Evolutionary conservation across 805 yeast genomes (phyloP).

Genomic region (Metschnikowia continentalis): DNA sequence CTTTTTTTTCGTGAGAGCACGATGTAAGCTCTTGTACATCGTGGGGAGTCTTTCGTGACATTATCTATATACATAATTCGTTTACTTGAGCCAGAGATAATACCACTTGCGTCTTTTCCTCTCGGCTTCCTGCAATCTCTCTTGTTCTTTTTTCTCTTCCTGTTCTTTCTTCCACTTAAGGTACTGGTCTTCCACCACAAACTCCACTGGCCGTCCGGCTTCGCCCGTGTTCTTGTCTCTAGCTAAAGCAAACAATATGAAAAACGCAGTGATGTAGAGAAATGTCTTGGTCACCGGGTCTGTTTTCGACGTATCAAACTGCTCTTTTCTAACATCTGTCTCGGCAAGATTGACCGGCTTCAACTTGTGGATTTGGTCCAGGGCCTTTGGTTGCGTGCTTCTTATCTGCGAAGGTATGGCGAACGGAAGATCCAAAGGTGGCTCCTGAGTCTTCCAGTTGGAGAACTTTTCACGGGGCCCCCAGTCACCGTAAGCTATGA

Average conservation of each 20-base stretch:
- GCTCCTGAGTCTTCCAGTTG: constrained; percentile 37
- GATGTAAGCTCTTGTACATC: not conserved
- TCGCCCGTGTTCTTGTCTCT: constrained; percentile 53
- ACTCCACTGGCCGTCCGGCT: constrained; percentile 38
- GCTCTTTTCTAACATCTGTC: constrained; percentile 41
- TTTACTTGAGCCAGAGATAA: constrained; percentile 44
- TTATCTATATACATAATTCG: constrained; percentile 4
- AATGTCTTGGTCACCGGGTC: constrained; percentile 57
- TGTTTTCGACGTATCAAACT: constrained; percentile 46
- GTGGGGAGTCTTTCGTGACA: not conserved
- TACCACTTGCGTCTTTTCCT: constrained; percentile 42
- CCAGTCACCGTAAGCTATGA: constrained; percentile 64
- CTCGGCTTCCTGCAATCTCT: constrained; percentile 13
- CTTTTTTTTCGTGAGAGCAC: not conserved
- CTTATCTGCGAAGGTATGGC: constrained; percentile 33
- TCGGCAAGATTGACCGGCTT: constrained; percentile 40
- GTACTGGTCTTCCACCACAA: constrained; percentile 36
- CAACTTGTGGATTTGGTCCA: constrained; percentile 27
- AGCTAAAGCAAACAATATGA: constrained; percentile 49
- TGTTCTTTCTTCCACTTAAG: constrained; percentile 21
- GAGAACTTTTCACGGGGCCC: constrained; percentile 61
- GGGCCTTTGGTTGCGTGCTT: constrained; percentile 22
- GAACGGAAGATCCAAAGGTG: constrained; percentile 63
- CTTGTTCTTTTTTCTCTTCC: constrained; percentile 16
- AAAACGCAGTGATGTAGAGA: constrained; percentile 44